A percentile compares a stretch with the other conserved stretches of the same genome.
phyloP scores from a whole-genome alignment of 805 yeast genomes.

The Sugiyamaella lignohabitans region DNA sequence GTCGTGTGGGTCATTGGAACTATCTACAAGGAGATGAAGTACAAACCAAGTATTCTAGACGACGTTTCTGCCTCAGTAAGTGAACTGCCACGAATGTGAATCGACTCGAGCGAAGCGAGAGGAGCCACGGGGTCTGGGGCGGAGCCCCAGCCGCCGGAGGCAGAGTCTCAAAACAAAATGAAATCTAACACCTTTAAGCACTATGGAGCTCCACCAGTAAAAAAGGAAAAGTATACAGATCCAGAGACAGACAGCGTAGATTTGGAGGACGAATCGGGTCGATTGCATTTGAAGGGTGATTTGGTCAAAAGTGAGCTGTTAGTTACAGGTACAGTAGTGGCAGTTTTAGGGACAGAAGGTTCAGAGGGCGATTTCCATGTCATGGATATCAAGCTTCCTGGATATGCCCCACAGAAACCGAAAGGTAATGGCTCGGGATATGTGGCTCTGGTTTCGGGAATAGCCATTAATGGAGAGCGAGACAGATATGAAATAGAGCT shows the following conservation, averaged over 20 bases:
- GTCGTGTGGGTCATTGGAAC: conserved; percentile 86
- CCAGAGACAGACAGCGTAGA: conserved; percentile 45
- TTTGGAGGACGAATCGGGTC: conserved; percentile 90
- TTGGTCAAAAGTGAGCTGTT: conserved; percentile 45
- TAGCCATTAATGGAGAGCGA: conserved; percentile 46
- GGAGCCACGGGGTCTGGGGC: neutral
- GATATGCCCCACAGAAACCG: conserved; percentile 49
- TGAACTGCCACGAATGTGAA: conserved; percentile 7
- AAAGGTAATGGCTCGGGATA: conserved; percentile 19
- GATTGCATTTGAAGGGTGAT: conserved; percentile 65
- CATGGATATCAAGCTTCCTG: conserved; percentile 72
- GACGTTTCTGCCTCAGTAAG: conserved; percentile 54
- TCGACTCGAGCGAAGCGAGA: neutral
- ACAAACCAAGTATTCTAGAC: conserved; percentile 75
- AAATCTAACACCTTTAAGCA: conserved; percentile 29
- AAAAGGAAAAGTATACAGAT: conserved; percentile 44
- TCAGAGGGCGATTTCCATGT: conserved; percentile 79
- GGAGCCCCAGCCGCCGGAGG: neutral
- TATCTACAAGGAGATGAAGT: conserved; percentile 71
- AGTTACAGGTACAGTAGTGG: conserved; percentile 88
- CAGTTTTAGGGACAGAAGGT: conserved; percentile 78
- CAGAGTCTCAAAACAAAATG: neutral
- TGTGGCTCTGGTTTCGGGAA: conserved; percentile 72
- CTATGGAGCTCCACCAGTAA: conserved; percentile 33
- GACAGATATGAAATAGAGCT: conserved; percentile 41